A percentile compares a stretch with the other conserved stretches of the same genome.
phyloP scores from a whole-genome alignment of 371 early-diverging fungal species.

The Capniomyces stellatus region DNA sequence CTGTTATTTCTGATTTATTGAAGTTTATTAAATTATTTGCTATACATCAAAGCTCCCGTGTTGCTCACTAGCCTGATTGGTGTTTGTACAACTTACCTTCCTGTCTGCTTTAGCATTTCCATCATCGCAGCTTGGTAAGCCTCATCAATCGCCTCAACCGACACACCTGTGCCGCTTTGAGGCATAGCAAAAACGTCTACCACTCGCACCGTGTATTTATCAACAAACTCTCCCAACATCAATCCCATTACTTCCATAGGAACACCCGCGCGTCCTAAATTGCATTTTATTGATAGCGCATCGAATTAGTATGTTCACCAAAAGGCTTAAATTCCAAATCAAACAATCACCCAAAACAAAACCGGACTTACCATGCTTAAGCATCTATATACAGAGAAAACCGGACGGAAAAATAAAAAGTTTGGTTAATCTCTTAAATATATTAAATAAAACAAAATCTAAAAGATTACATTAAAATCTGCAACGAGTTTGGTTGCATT shows the following conservation, averaged over 20 bases:
- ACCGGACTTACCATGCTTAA: constrained; percentile 22
- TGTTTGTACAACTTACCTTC: constrained; percentile 15
- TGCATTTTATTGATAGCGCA: background rate
- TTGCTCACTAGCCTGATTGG: too few relatives aligned
- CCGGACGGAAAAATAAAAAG: background rate
- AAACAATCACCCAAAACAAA: background rate
- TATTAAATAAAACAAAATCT: background rate
- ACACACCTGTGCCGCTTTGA: constrained; percentile 98
- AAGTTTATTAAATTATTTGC: background rate
- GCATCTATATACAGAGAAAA: constrained; percentile 14
- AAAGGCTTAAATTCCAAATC: background rate
- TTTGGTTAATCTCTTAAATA: background rate
- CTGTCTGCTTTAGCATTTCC: constrained; percentile 99
- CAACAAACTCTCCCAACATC: constrained; percentile 99
- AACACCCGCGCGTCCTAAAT: constrained; percentile 95
- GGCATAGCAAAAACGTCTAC: constrained; percentile 99
- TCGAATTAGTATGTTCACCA: background rate
- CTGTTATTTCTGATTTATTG: background rate
- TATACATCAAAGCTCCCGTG: too few relatives aligned
- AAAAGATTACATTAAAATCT: background rate
- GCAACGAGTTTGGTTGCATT: background rate
- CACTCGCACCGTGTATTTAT: constrained; percentile 99
- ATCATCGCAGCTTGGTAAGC: constrained; percentile 99
- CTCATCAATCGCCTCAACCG: constrained; percentile 99
- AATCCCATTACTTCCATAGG: constrained; percentile 99